These are phyloP conservation scores for Punica granatum DNA, from an alignment of 345 rosid genomes.

Conservation along the genomic window DNA sequence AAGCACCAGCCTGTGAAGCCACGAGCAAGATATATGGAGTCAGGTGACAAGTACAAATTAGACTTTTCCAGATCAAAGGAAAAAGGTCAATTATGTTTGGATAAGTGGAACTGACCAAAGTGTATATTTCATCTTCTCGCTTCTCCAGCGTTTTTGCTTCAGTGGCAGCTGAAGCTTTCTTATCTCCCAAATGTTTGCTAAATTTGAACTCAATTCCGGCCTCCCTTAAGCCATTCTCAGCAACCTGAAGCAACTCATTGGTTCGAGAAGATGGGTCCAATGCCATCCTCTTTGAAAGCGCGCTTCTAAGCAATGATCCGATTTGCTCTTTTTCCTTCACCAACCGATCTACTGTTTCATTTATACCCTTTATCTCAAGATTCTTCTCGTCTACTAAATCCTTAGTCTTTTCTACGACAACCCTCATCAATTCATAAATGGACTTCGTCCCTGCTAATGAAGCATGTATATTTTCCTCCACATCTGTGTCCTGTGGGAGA, in stretches of 20 bases:
- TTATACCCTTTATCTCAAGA: slow-evolving; percentile 52
- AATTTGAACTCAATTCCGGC: slow-evolving; percentile 68
- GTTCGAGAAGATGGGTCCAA: slow-evolving; percentile 51
- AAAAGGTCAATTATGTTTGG: slow-evolving; percentile 2
- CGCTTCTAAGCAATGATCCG: slow-evolving; percentile 76
- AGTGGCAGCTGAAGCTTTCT: slow-evolving; percentile 24
- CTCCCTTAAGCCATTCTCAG: slow-evolving; percentile 79
- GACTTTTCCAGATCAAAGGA: not conserved
- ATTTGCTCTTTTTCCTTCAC: slow-evolving; percentile 89
- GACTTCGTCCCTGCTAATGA: slow-evolving; percentile 94
- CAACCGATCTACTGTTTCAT: slow-evolving; percentile 56
- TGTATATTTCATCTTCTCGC: slow-evolving; percentile 75
- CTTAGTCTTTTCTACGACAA: slow-evolving; percentile 52
- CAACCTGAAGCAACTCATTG: slow-evolving; percentile 61
- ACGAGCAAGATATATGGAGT: not conserved
- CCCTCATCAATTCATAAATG: slow-evolving; percentile 52
- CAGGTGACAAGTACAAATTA: not conserved
- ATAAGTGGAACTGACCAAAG: slow-evolving; percentile 50
- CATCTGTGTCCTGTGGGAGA: slow-evolving; percentile 71
- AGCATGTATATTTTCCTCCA: slow-evolving; percentile 84
- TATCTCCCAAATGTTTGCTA: slow-evolving; percentile 34
- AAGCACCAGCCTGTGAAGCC: slow-evolving; percentile 66
- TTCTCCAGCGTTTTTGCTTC: slow-evolving; percentile 25
- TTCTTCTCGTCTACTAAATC: slow-evolving; percentile 59
- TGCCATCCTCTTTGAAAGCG: slow-evolving; percentile 66